Percentiles rank a stretch among this genome's conserved stretches.
phyloP scores from a whole-genome alignment of 2,329 filamentous ascomycete species.

The Metarhizium guizhouense region DNA sequence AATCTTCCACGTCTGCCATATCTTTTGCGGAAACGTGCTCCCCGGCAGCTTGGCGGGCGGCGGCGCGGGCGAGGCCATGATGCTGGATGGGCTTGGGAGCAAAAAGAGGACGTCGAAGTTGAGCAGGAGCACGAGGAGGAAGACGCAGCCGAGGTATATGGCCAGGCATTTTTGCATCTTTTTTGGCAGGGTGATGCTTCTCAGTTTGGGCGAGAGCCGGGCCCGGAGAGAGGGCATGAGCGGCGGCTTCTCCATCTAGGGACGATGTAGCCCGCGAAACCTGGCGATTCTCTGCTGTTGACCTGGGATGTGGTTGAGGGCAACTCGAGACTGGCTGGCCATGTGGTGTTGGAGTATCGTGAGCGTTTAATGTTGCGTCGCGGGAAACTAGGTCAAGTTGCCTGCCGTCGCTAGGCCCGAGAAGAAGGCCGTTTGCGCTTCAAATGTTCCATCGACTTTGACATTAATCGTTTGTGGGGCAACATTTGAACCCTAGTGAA shows the following conservation, averaged over 20 bases:
- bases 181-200: slow-evolving; percentile 31
- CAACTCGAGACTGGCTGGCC: neutral
- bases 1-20: slow-evolving; percentile 73
- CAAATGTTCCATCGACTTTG: too few species aligned
- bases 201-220: slow-evolving; percentile 15
- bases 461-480: too few species aligned
- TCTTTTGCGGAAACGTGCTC: slow-evolving; percentile 52
- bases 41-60: slow-evolving; percentile 12
- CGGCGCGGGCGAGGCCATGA: slow-evolving; percentile 11
- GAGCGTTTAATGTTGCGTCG: too few species aligned
- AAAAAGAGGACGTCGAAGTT: slow-evolving; percentile 25
- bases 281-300: neutral
- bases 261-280: neutral
- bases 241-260: slow-evolving; percentile 14
- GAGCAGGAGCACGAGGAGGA: slow-evolving; percentile 36
- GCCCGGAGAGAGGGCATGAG: slow-evolving; percentile 16
- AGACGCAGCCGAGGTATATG: slow-evolving; percentile 33
- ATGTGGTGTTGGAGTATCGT: neutral
- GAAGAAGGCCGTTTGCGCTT: too few species aligned
- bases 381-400: too few species aligned
- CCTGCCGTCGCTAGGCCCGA: too few species aligned
- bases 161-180: slow-evolving; percentile 39
- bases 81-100: neutral
- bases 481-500: too few species aligned
- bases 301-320: neutral